Evolutionary conservation across 2,329 filamentous ascomycete genomes (phyloP), one percentile per base, ranked within the genome.

Genomic region (Lojkania enalia): DNA sequence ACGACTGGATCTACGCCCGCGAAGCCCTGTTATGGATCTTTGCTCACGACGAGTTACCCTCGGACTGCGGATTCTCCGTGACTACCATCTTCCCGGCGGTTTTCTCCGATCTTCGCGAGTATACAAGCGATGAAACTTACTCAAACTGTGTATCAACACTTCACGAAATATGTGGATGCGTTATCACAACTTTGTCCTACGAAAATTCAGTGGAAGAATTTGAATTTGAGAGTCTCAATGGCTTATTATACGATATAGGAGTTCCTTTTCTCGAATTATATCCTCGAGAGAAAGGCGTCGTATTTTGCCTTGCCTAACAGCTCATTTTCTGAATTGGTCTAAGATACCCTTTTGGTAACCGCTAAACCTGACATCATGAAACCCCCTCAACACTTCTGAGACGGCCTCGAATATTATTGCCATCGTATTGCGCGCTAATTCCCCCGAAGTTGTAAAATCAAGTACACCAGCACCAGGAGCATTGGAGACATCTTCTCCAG

Each of bases 201-300:
- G 9, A 16, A 9, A 16, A 33, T 7, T 27, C 23, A 33, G 9
- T 33, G 15, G 7, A 15, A 9, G 9, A 16, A 9, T 11, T 6
- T 33, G 9, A 16, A 9, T 33, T 15, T 7, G 16, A 33, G 9
- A 15, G 30, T 16, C 30, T 9, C 30, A 12, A 7, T 33, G 9
- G 9, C 30, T 9, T 15, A 33, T 16, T 33, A 33, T 33, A 33
- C 30, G 7, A 15, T 33, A 7, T 7, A 16, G 15, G 30, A 33
- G 30, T 33, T 33, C 15, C 15, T 33, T 9, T 33, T 33, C 7
- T 33, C 30, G 9, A 7, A 11, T 33, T 15, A 15, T 9, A 33
- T 33, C 9, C 15, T 11, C 9, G 6, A 15, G 15, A 16, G 30
- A 9, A 9, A 13, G 6, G 83, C 15, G 7, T 33, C 30, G 7